Conservation (phyloP, 345 rosid genomes). For the Murraya koenigii region DNA sequence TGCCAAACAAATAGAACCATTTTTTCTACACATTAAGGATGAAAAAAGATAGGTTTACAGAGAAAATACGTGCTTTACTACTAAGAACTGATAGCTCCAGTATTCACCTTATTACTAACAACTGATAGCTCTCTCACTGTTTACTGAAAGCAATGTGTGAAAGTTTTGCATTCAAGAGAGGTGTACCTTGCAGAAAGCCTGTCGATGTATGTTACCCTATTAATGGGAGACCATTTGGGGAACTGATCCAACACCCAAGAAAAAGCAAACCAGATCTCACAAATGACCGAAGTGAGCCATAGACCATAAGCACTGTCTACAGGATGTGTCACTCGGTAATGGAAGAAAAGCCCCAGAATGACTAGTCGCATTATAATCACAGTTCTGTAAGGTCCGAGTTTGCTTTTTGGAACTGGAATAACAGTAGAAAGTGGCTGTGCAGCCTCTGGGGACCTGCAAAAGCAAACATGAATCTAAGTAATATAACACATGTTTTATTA, state of each 20-base stretch:
- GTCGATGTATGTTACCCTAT: constrained; percentile 64
- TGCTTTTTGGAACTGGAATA: constrained; percentile 61
- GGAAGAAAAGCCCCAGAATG: constrained; percentile 90
- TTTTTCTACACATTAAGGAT: constrained; percentile 6
- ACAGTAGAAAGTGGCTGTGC: constrained; percentile 65
- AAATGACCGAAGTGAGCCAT: constrained; percentile 96
- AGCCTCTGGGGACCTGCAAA: constrained; percentile 59
- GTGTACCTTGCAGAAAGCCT: constrained; percentile 81
- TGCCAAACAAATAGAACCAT: constrained; percentile 2
- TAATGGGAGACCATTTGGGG: constrained; percentile 92
- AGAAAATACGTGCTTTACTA: not conserved
- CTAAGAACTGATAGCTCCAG: not conserved
- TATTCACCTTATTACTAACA: not conserved
- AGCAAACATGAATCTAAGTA: constrained; percentile 5
- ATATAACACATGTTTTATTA: not conserved
- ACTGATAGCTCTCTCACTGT: not conserved
- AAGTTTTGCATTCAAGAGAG: not conserved
- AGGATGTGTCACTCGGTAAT: constrained; percentile 85
- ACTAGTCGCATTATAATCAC: constrained; percentile 73
- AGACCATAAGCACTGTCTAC: constrained; percentile 81
- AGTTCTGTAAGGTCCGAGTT: constrained; percentile 71
- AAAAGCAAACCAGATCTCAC: constrained; percentile 98
- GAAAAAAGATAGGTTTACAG: not conserved
- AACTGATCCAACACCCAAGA: constrained; percentile 99
- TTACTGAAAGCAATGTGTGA: not conserved